A percentile compares a stretch with the other conserved stretches of the same genome.
Conservation (phyloP, 148 eudicot genomes). For the Polygonum aviculare region DNA sequence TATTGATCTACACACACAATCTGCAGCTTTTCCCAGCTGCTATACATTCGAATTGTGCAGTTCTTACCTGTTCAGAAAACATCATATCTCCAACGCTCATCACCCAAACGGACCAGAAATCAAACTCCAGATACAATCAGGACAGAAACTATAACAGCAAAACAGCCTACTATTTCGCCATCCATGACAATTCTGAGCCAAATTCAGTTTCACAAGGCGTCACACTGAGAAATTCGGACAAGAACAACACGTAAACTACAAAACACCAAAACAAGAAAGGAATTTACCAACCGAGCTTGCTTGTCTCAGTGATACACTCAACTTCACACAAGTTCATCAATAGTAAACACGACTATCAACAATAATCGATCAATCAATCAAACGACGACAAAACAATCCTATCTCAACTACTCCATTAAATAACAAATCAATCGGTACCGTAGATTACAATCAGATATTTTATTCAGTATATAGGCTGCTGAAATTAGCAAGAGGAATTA, state of each 20-base stretch:
- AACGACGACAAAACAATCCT: background rate
- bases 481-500: background rate
- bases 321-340: background rate
- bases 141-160: background rate
- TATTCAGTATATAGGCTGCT: background rate
- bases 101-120: background rate
- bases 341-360: background rate
- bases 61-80: background rate
- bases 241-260: background rate
- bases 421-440: background rate
- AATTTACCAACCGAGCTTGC: background rate
- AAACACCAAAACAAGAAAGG: background rate
- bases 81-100: background rate
- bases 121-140: background rate
- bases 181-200: background rate
- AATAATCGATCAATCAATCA: slow-evolving; percentile 2
- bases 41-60: background rate
- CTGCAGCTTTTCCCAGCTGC: background rate
- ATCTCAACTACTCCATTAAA: background rate
- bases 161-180: too few species aligned
- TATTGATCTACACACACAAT: background rate
- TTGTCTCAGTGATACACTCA: background rate
- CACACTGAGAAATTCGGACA: background rate
- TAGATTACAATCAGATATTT: background rate
- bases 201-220: background rate